phyloP scores from a whole-genome alignment of 1,139 yeast genomes.

The Trichomonascaceae sp. region DNA sequence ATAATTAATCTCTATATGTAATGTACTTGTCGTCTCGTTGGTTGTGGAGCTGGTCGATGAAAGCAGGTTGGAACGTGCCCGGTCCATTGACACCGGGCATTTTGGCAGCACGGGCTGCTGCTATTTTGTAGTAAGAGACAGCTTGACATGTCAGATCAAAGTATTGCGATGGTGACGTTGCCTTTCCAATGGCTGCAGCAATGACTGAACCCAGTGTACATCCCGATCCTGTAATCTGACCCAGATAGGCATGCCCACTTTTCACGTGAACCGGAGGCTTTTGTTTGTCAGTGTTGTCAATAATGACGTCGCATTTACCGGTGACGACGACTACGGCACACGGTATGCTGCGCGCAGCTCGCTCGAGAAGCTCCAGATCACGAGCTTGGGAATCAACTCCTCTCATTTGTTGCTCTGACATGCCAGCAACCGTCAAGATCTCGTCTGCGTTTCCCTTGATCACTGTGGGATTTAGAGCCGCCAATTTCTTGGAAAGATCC shows the following conservation, averaged over 20 bases:
- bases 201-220: constrained; percentile 72
- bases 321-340: constrained; percentile 63
- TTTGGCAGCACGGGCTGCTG: constrained; percentile 45
- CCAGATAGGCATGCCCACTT: constrained; percentile 63
- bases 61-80: constrained; percentile 36
- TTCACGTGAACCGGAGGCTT: constrained; percentile 24
- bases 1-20: not conserved
- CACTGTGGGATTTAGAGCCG: constrained; percentile 51
- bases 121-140: constrained; percentile 46
- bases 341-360: constrained; percentile 41
- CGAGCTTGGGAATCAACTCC: constrained; percentile 39
- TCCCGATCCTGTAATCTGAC: constrained; percentile 76
- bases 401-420: constrained; percentile 48
- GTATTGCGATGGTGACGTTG: constrained; percentile 23
- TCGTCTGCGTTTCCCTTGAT: constrained; percentile 89
- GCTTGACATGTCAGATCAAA: constrained; percentile 44
- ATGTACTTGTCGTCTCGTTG: not conserved
- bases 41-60: constrained; percentile 34
- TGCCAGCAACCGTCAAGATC: constrained; percentile 32
- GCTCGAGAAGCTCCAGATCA: too few relatives aligned
- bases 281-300: constrained; percentile 28
- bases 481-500: constrained; percentile 33
- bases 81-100: constrained; percentile 27
- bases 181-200: constrained; percentile 37
- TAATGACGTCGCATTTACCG: constrained; percentile 39